A percentile compares a stretch with the other conserved stretches of the same genome.
phyloP scores from a whole-genome alignment of 2,329 filamentous ascomycete genomes.

The Aspergillus nomiae region DNA sequence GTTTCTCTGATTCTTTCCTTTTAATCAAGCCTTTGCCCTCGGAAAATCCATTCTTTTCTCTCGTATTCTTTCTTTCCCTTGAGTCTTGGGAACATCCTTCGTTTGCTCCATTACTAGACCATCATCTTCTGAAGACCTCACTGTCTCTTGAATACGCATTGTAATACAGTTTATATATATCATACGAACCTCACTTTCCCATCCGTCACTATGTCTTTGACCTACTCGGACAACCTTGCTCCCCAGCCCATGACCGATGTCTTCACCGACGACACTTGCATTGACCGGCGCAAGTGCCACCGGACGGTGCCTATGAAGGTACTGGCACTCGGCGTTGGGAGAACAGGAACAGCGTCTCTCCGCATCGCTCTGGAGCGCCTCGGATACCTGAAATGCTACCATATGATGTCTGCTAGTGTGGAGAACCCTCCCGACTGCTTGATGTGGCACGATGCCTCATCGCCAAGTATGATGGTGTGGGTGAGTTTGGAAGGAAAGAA shows the following conservation, averaged over 20 bases:
- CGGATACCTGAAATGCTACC: constrained; percentile 70
- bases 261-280: constrained; percentile 66
- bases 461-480: constrained; percentile 63
- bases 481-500: constrained; percentile 65
- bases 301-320: constrained; percentile 73
- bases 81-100: background rate
- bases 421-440: constrained; percentile 69
- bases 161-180: background rate
- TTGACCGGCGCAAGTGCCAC: constrained; percentile 66
- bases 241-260: constrained; percentile 46
- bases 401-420: constrained; percentile 71
- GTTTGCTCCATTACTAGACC: background rate
- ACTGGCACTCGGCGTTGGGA: constrained; percentile 67
- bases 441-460: constrained; percentile 71
- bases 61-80: background rate
- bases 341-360: constrained; percentile 71
- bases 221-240: constrained; percentile 39
- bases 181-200: background rate
- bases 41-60: background rate
- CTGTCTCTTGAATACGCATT: background rate
- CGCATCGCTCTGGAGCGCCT: constrained; percentile 66
- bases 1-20: background rate
- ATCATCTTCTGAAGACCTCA: background rate
- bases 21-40: background rate
- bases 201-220: constrained; percentile 34